These are phyloP conservation scores for Sporothrix sp. DNA, from an alignment of 2,329 filamentous ascomycete species.

Conservation along the genomic window DNA sequence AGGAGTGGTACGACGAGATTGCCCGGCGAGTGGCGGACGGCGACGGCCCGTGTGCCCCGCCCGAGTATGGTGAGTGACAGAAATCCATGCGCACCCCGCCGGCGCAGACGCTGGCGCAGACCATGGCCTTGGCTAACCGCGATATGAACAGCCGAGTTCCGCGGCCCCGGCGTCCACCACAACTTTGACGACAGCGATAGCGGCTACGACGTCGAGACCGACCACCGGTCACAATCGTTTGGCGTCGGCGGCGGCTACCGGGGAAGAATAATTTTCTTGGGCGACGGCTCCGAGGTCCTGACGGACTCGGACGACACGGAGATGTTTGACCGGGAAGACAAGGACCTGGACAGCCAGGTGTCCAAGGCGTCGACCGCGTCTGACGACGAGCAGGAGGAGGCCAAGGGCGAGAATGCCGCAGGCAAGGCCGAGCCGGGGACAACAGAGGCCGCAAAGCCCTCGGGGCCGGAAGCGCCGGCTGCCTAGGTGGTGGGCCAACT, in stretches of 20 bases:
- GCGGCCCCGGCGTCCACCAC: conserved; percentile 71
- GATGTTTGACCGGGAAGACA: conserved; percentile 90
- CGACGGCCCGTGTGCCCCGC: conserved; percentile 95
- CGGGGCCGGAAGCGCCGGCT: conserved; percentile 3
- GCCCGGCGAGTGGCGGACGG: conserved; percentile 88
- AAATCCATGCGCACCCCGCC: too few species aligned
- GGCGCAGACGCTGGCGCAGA: too few species aligned
- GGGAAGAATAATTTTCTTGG: conserved; percentile 87
- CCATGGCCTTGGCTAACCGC: too few species aligned
- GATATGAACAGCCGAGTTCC: conserved; percentile 64
- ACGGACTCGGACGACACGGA: conserved; percentile 83
- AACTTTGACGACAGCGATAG: conserved; percentile 73
- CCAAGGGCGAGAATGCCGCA: background rate
- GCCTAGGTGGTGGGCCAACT: background rate
- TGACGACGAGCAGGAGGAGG: conserved; percentile 10
- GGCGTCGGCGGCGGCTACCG: conserved; percentile 61
- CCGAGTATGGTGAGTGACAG: conserved; percentile 99
- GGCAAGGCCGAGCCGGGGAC: background rate
- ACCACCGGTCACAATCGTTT: conserved; percentile 53
- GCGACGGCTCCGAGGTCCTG: conserved; percentile 87
- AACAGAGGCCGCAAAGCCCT: conserved; percentile 7
- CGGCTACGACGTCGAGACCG: conserved; percentile 66
- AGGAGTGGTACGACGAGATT: conserved; percentile 97
- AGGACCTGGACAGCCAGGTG: conserved; percentile 77
- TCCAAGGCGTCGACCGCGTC: conserved; percentile 45